phyloP scores from a whole-genome alignment of 495 filamentous ascomycete genomes.

The Niebla homalea region DNA sequence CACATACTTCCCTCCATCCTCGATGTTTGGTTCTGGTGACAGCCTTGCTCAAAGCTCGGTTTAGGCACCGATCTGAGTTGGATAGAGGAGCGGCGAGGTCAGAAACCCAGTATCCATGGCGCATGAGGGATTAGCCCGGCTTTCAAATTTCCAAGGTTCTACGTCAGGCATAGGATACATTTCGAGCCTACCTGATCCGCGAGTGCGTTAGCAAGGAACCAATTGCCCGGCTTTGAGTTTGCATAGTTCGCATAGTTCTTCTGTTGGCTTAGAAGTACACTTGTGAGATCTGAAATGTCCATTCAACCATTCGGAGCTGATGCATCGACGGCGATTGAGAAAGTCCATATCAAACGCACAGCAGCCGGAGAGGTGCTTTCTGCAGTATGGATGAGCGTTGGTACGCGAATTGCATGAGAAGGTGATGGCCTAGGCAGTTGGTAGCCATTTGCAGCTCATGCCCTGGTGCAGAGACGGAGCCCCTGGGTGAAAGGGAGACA shows the following conservation, averaged over 20 bases:
- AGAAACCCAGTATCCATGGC: slow-evolving; percentile 1
- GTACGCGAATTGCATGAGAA: slow-evolving; percentile 25
- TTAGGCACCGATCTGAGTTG: slow-evolving; percentile 24
- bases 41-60: slow-evolving; percentile 31
- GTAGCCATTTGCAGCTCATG: slow-evolving; percentile 28
- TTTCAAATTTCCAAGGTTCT: slow-evolving; percentile 28
- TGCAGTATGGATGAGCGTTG: slow-evolving; percentile 17
- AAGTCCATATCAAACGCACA: slow-evolving; percentile 26
- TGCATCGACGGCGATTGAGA: slow-evolving; percentile 16
- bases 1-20: slow-evolving; percentile 25
- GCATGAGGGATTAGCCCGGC: slow-evolving; percentile 17
- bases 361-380: slow-evolving; percentile 10
- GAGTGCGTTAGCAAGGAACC: slow-evolving; percentile 17
- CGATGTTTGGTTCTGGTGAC: slow-evolving; percentile 20
- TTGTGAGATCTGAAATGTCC: slow-evolving; percentile 16
- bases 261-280: neutral
- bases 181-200: slow-evolving; percentile 2
- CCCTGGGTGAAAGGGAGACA: slow-evolving; percentile 29
- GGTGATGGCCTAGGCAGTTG: slow-evolving; percentile 26
- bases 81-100: slow-evolving; percentile 18
- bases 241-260: slow-evolving; percentile 14
- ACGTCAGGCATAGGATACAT: slow-evolving; percentile 22
- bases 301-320: slow-evolving; percentile 15
- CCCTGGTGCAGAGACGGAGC: slow-evolving; percentile 23
- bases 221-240: slow-evolving; percentile 19